These are phyloP conservation scores for Tilletiopsis washingtonensis DNA, from an alignment of 1,284 basidiomycete genomes.

Conservation along the genomic window DNA sequence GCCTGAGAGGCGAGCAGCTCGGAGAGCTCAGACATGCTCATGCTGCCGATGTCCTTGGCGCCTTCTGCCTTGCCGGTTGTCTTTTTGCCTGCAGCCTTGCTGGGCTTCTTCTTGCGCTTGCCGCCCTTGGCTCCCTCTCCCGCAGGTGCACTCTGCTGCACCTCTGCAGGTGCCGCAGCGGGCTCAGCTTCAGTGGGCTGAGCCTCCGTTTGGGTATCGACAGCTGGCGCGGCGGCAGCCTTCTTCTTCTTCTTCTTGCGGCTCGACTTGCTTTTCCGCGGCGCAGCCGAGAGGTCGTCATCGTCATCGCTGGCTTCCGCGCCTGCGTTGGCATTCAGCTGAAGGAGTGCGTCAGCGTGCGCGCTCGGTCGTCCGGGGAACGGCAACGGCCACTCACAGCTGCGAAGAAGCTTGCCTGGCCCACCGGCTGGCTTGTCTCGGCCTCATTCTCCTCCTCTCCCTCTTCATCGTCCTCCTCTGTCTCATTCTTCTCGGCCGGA, in stretches of 20 bases:
- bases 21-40: background rate
- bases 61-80: background rate
- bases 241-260: background rate
- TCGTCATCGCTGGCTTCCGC: too few species aligned
- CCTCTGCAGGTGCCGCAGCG: too few species aligned
- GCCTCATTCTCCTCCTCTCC: too few species aligned
- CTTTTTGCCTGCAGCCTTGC: background rate
- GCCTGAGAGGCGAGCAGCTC: background rate
- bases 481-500: background rate
- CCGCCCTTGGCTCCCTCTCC: too few species aligned
- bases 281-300: too few species aligned
- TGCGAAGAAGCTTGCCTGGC: background rate
- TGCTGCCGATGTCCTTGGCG: background rate
- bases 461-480: background rate
- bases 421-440: background rate
- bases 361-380: too few species aligned
- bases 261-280: background rate
- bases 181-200: too few species aligned
- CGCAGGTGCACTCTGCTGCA: too few species aligned
- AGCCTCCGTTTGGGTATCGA: too few species aligned
- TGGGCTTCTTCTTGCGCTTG: background rate
- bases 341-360: too few species aligned
- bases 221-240: too few species aligned
- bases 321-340: too few species aligned
- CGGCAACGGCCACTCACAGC: background rate